These are phyloP conservation scores for Cyclanthera cordifolia DNA, from an alignment of 306 rosid genomes.

Conservation along the genomic window DNA sequence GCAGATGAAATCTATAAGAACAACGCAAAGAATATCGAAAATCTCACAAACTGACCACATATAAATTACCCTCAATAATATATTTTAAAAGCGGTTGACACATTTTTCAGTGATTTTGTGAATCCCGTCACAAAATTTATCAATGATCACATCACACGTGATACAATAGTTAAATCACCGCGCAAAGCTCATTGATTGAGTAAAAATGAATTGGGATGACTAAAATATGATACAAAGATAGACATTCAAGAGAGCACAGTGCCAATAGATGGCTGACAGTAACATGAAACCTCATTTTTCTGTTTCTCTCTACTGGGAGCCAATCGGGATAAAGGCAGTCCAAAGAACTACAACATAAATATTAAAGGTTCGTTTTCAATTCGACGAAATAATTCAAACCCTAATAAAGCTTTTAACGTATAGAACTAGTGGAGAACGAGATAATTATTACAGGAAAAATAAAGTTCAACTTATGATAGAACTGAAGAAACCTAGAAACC, in stretches of 20 bases:
- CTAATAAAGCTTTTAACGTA: neutral
- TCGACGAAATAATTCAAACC: neutral
- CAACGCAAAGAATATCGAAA: neutral
- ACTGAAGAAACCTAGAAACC: neutral
- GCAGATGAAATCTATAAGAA: neutral
- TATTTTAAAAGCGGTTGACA: neutral
- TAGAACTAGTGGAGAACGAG: neutral
- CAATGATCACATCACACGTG: neutral
- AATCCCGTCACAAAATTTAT: neutral
- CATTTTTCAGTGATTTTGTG: neutral
- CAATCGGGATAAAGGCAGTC: too few relatives aligned
- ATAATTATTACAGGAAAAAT: neutral
- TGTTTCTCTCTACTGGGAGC: too few relatives aligned
- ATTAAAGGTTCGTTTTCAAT: neutral
- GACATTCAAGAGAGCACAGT: too few relatives aligned
- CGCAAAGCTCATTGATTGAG: too few relatives aligned
- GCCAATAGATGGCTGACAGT: too few relatives aligned
- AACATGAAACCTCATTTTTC: too few relatives aligned
- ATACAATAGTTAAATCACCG: too few relatives aligned
- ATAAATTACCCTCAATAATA: neutral
- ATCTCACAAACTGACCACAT: neutral
- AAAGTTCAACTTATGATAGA: neutral
- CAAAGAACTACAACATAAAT: neutral
- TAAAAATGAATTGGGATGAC: too few relatives aligned
- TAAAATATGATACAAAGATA: too few relatives aligned